Base-by-base conservation (phyloP, 2,329 filamentous ascomycete genomes). In the Trichoderma endophyticum region DNA sequence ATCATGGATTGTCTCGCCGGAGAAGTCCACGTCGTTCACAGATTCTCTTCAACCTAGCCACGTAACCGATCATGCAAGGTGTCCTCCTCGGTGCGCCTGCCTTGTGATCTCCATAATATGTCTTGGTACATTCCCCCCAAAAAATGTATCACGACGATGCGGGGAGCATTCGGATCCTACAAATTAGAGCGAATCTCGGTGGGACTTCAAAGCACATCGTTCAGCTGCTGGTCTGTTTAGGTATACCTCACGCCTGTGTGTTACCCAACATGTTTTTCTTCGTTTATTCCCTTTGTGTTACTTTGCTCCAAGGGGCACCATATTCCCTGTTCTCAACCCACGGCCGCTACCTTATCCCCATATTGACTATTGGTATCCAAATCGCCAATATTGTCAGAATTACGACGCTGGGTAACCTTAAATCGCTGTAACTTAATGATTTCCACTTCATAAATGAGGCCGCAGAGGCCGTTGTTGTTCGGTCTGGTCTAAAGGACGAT, bases 51-150 rank as follows among this genome's bases (percentile, higher is more conserved):
- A 51, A 0, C 43, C 43, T 21, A 12, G 1, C n/a, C n/a, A 51
- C n/a, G 9, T 21, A 21, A 21, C 0, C n/a, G 11, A 11, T 21
- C 43, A 12, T 21, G n/a, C 5, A 1, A 51, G 9, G 4, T 12
- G 43, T 1, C 0, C 9, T 1, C n/a, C 43, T n/a, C 9, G 4
- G 43, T 21, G 9, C n/a, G 4, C 4, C n/a, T 21, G 0, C 3
- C 7, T 51, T 51, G n/a, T 12, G 8, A 51, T 21, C 4, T 21
- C n/a, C 0, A 51, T 21, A n/a, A 21, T 18, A 2, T 11, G 9
- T 11, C 4, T 21, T 6, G 43, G 7, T 48, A 12, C n/a, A 1
- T 48, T 9, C 3, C 18, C 18, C n/a, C 7, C 15, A 9, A 21
- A 48, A 48, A 48, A 4, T 11, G 43, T 21, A 48, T 18, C 3